Conservation (phyloP, 352 stramenopile species). For the Phytophthora nicotianae region DNA sequence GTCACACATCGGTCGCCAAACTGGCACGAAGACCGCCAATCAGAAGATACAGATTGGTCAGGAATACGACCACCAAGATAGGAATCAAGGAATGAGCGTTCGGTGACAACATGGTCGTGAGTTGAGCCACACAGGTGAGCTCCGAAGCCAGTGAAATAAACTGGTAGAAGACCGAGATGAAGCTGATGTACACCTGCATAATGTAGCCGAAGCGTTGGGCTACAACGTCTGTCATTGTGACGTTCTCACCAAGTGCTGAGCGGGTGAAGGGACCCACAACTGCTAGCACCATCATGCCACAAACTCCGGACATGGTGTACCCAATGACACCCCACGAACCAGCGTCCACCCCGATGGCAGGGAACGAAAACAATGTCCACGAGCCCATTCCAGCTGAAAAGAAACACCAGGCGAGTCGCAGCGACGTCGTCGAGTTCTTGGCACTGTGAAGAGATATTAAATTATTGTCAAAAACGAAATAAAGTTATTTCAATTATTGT, state of each 20-base stretch:
- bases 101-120: slow-evolving; percentile 57
- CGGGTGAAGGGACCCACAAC: slow-evolving; percentile 61
- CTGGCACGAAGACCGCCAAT: slow-evolving; percentile 76
- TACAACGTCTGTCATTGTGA: slow-evolving; percentile 74
- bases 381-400: slow-evolving; percentile 80
- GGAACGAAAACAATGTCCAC: slow-evolving; percentile 79
- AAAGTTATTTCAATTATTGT: no score
- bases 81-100: slow-evolving; percentile 44
- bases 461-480: no score
- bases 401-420: slow-evolving; percentile 78
- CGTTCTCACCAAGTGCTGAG: slow-evolving; percentile 65
- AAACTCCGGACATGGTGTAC: slow-evolving; percentile 67
- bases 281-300: slow-evolving; percentile 61
- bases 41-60: slow-evolving; percentile 78
- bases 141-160: slow-evolving; percentile 82
- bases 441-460: no score
- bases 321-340: slow-evolving; percentile 80
- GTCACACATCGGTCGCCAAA: slow-evolving; percentile 77
- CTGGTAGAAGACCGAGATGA: slow-evolving; percentile 82
- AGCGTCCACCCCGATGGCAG: slow-evolving; percentile 71
- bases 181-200: slow-evolving; percentile 70
- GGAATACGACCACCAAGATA: slow-evolving; percentile 63
- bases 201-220: slow-evolving; percentile 61
- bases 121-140: slow-evolving; percentile 59
- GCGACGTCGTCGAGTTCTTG: slow-evolving; percentile 65